Base-by-base conservation (phyloP, 2,329 filamentous ascomycete species). In the Didymosphaeria variabile region DNA sequence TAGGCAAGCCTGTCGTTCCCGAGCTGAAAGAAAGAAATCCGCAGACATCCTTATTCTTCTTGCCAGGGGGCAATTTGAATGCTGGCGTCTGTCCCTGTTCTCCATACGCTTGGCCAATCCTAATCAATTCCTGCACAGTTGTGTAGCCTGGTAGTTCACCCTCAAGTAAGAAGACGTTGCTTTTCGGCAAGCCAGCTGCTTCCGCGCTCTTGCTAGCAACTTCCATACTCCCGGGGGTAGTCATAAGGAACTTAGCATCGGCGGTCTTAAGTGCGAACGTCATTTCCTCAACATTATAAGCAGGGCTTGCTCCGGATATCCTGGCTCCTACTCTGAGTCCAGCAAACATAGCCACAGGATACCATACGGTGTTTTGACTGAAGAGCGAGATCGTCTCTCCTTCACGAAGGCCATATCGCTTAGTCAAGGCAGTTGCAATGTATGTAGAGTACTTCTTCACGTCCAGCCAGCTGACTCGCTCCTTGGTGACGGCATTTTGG, bases 261-360 rank as follows among this genome's bases (percentile, higher is more conserved):
- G 82, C 85, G 1, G 82, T 88, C 66, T 85, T 83, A 2, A 91
- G 77, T 1, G 87, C 87, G 72, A 90, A 89, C 0, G 83, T 85
- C 86, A 91, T 90, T 67, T 91, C 89, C 53, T 91, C 88, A 17
- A 86, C 81, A 58, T 86, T 89, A 74, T 90, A 91, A 0, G 87
- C 88, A 0, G 88, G 88, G 17, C 83, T 87, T 0, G 87, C 88
- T 1, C 88, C 88, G 2, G 83, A 87, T 1, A 90, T 85, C 32
- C 87, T 82, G 9, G 85, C 88, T 64, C 82, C 85, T 6, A 80
- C 81, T 13, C 84, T 81, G 8, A 87, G 78, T 1, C 84, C 83
- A 0, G 84, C 84, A 59, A 87, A 83, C 81, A 90, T 86, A 15
- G 85, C 87, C 6, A 90, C 84, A 0, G 88, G 88, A 67, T 90